phyloP scores from a whole-genome alignment of 2,329 filamentous ascomycete genomes.

The Dothidotthia symphoricarpi region DNA sequence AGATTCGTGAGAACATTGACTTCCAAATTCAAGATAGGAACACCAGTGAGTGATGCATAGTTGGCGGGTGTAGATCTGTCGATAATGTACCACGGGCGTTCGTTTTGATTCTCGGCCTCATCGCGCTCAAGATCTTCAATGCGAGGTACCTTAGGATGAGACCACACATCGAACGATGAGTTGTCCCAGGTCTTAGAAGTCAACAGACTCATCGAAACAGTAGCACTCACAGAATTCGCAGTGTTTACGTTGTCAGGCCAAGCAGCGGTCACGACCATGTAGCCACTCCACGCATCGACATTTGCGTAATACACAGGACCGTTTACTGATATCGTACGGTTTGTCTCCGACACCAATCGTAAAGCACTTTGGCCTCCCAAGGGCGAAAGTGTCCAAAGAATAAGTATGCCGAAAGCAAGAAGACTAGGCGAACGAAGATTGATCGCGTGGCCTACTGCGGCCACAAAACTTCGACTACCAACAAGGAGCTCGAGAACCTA shows the following conservation, averaged over 20 bases:
- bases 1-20: not conserved
- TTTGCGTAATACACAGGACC: constrained; percentile 5
- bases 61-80: not conserved
- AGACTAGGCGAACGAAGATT: not conserved
- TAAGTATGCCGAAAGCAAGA: not conserved
- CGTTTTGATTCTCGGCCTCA: constrained; percentile 1
- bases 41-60: constrained; percentile 5
- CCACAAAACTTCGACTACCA: constrained; percentile 5
- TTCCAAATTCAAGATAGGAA: constrained; percentile 3
- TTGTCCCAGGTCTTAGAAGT: constrained; percentile 3
- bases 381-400: constrained; percentile 4
- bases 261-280: too few species aligned
- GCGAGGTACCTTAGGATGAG: constrained; percentile 5
- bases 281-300: constrained; percentile 2
- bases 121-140: constrained; percentile 3
- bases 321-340: constrained; percentile 2
- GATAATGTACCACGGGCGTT: constrained; percentile 1
- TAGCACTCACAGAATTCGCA: constrained; percentile 1
- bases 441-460: not conserved
- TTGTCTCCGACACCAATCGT: constrained; percentile 1
- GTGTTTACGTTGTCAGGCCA: constrained; percentile 3
- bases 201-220: constrained; percentile 2
- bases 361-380: constrained; percentile 3
- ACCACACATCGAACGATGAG: constrained; percentile 1
- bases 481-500: constrained; percentile 1